phyloP scores from a whole-genome alignment of 2,329 filamentous ascomycete genomes.

The Aspergillus sp. region DNA sequence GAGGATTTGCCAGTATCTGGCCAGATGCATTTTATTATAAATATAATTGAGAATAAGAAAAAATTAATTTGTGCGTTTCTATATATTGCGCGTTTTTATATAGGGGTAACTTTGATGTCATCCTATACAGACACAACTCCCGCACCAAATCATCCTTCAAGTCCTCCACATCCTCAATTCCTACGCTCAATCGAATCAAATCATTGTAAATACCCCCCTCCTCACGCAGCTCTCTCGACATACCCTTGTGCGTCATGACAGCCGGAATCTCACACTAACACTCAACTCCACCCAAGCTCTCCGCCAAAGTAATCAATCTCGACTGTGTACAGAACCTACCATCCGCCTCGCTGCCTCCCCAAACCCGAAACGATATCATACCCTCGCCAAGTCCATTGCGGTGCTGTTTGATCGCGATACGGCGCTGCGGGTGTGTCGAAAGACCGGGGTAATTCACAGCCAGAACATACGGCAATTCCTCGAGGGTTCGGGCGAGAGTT shows the following conservation, averaged over 20 bases:
- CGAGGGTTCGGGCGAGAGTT: conserved; percentile 69
- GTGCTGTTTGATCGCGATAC: conserved; percentile 85
- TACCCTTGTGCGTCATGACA: conserved; percentile 96
- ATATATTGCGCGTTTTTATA: too few species aligned
- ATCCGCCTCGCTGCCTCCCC: conserved; percentile 77
- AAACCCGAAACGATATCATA: conserved; percentile 95
- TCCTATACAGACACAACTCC: conserved; percentile 58
- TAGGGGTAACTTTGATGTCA: too few species aligned
- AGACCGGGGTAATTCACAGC: conserved; percentile 94
- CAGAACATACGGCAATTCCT: conserved; percentile 75
- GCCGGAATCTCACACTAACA: conserved; percentile 85
- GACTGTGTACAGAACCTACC: conserved; percentile 89
- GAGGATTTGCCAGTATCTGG: too few species aligned
- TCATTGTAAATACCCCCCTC: conserved; percentile 93
- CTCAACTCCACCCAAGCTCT: conserved; percentile 89
- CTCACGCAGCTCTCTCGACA: conserved; percentile 85
- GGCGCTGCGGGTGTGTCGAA: conserved; percentile 77
- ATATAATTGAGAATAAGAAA: too few species aligned
- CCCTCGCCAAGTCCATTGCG: conserved; percentile 90
- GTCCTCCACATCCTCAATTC: conserved; percentile 86
- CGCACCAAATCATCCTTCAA: conserved; percentile 77
- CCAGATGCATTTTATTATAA: too few species aligned
- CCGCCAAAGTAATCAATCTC: conserved; percentile 86
- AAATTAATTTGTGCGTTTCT: too few species aligned
- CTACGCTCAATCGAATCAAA: conserved; percentile 86